Evolutionary conservation across 345 rosid genomes (phyloP).

Genomic region (Arabidopsis suecica): DNA sequence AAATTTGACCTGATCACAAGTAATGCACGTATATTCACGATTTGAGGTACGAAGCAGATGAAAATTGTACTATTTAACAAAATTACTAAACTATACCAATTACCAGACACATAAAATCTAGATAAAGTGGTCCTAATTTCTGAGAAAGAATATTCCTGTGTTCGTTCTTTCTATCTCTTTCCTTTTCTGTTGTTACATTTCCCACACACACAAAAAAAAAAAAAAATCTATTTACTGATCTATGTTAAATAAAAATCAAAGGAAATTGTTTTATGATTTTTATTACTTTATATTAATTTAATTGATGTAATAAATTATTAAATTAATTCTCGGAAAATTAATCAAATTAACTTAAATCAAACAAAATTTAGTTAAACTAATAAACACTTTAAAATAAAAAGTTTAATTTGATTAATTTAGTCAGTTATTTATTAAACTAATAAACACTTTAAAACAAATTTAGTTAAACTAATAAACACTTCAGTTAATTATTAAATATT

Average conservation of each 20-base stretch:
- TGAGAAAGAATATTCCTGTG: slow-evolving; percentile 24
- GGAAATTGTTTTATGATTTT: not conserved
- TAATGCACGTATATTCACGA: slow-evolving; percentile 32
- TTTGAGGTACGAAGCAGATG: slow-evolving; percentile 1
- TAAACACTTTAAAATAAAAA: not conserved
- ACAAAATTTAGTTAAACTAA: not conserved
- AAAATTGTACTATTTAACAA: not conserved
- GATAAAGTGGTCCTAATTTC: slow-evolving; percentile 28
- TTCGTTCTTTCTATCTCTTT: not conserved
- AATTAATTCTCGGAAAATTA: not conserved
- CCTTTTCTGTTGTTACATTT: not conserved
- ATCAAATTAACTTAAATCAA: not conserved
- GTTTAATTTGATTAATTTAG: too few species aligned
- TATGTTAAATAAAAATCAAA: not conserved
- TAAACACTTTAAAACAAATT: not conserved
- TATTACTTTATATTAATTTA: not conserved
- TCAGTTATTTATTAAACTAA: not conserved
- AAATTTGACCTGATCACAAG: slow-evolving; percentile 19
- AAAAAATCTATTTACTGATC: not conserved
- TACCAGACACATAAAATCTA: slow-evolving; percentile 20
- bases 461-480: not conserved
- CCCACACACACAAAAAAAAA: not conserved
- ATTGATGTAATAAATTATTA: not conserved
- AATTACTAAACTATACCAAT: slow-evolving; percentile 13
- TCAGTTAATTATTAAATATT: not conserved